Percentiles rank a stretch among this genome's conserved stretches.
Evolutionary conservation across 768 basidiomycete species (phyloP).

Genomic region (Tephrocybe sp.): DNA sequence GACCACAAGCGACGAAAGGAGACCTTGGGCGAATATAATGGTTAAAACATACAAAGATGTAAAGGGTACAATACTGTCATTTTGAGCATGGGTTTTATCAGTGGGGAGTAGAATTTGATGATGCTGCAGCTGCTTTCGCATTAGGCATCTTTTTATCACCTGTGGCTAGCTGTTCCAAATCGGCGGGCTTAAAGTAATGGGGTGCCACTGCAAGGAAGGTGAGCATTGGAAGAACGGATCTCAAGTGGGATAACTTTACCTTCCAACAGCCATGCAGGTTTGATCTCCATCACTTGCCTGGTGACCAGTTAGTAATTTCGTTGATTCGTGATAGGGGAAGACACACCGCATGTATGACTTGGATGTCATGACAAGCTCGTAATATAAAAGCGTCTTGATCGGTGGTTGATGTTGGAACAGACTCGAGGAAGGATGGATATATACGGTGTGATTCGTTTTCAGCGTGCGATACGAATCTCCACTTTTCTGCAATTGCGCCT

Average conservation of each 20-base stretch:
- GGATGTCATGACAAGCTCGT: constrained; percentile 95
- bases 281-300: constrained; percentile 97
- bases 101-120: constrained; percentile 26
- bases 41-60: constrained; percentile 12
- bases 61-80: background rate
- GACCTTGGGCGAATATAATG: constrained; percentile 11
- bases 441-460: constrained; percentile 94
- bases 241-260: constrained; percentile 41
- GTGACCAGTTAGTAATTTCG: background rate
- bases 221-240: background rate
- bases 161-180: constrained; percentile 72
- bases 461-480: constrained; percentile 97
- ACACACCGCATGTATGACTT: constrained; percentile 91
- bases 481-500: constrained; percentile 92
- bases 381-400: constrained; percentile 85
- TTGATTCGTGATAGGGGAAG: background rate
- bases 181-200: constrained; percentile 90
- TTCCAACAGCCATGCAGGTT: constrained; percentile 91
- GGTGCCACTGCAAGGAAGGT: constrained; percentile 68
- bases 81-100: background rate
- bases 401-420: constrained; percentile 96
- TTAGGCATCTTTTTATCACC: constrained; percentile 97
- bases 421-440: constrained; percentile 94
- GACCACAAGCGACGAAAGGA: too few relatives aligned
- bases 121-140: constrained; percentile 56